Percentiles rank a stretch among this genome's conserved stretches.
phyloP scores from a whole-genome alignment of 1,284 basidiomycete species.

The Singerocomus inundabilis region DNA sequence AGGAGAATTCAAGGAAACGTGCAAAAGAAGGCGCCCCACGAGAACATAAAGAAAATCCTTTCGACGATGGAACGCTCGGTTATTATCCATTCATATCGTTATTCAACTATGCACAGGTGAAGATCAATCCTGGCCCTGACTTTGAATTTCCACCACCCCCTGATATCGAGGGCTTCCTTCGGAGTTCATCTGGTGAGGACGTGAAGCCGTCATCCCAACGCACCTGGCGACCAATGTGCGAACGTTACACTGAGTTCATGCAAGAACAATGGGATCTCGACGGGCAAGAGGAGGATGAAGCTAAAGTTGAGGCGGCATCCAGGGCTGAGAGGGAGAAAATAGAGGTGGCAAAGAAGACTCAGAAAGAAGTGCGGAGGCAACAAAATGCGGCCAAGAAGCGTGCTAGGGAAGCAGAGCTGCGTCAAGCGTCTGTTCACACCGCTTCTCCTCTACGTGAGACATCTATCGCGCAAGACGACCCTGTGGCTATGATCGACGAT shows the following conservation, averaged over 20 bases:
- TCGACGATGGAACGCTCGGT: constrained; percentile 93
- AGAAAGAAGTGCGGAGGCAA: constrained; percentile 49
- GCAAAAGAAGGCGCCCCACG: constrained; percentile 62
- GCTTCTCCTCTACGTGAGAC: constrained; percentile 31
- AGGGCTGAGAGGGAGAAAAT: constrained; percentile 41
- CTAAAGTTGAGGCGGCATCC: constrained; percentile 42
- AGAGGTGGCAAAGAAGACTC: constrained; percentile 49
- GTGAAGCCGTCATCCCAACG: constrained; percentile 36
- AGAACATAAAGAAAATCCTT: constrained; percentile 77
- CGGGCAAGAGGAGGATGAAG: constrained; percentile 60
- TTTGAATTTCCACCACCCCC: constrained; percentile 79
- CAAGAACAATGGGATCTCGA: constrained; percentile 75
- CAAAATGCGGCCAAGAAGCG: constrained; percentile 53
- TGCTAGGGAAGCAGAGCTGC: constrained; percentile 37
- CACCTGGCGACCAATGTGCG: constrained; percentile 74
- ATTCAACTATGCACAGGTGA: constrained; percentile 87
- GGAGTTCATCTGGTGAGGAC: constrained; percentile 33
- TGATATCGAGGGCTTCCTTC: constrained; percentile 66
- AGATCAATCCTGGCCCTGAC: constrained; percentile 84
- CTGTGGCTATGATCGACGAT: constrained; percentile 17
- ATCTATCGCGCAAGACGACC: constrained; percentile 26
- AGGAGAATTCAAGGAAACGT: constrained; percentile 49
- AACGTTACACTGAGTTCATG: constrained; percentile 79
- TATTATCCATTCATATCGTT: constrained; percentile 96
- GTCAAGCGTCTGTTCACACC: constrained; percentile 24